Evolutionary conservation across 495 filamentous ascomycete species (phyloP).

Genomic region (Delitschia confertaspora): DNA sequence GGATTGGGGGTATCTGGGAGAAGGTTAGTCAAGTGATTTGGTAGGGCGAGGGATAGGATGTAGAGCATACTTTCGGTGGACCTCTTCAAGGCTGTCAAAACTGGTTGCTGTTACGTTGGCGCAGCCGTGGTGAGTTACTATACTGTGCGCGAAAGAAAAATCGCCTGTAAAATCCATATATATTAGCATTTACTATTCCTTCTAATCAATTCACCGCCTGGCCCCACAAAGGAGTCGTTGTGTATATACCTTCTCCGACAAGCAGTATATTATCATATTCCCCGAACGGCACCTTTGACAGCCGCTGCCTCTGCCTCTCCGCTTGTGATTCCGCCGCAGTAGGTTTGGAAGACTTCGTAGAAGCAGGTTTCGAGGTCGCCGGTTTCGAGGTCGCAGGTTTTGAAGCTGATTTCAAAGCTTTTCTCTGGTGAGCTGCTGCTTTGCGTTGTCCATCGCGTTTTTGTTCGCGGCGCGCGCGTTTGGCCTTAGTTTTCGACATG

Average conservation of each 20-base stretch:
- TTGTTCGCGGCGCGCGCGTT: conserved; percentile 15
- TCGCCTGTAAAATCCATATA: conserved; percentile 44
- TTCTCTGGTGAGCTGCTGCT: not conserved
- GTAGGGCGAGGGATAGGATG: not conserved
- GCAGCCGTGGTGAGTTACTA: conserved; percentile 64
- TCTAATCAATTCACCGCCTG: too few relatives aligned
- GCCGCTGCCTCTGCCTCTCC: too few relatives aligned
- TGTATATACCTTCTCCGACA: conserved; percentile 63
- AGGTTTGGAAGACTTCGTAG: conserved; percentile 15
- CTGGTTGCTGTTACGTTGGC: conserved; percentile 54
- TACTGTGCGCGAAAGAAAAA: conserved; percentile 76
- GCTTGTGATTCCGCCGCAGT: conserved; percentile 21
- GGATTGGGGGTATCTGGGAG: conserved; percentile 56
- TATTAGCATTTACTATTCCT: conserved; percentile 3
- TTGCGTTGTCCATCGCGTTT: conserved; percentile 9
- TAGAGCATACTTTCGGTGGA: conserved; percentile 13
- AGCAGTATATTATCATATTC: conserved; percentile 65
- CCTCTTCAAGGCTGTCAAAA: conserved; percentile 41
- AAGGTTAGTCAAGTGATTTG: conserved; percentile 1
- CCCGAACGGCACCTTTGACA: conserved; percentile 69
- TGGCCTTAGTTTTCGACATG: conserved; percentile 20
- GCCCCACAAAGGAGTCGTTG: too few relatives aligned
- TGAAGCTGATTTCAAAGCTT: conserved; percentile 2
- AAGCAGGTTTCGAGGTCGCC: not conserved
- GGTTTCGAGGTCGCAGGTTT: not conserved